Evolutionary conservation across 768 basidiomycete genomes (phyloP).

Genomic region (Suillus subaureus): DNA sequence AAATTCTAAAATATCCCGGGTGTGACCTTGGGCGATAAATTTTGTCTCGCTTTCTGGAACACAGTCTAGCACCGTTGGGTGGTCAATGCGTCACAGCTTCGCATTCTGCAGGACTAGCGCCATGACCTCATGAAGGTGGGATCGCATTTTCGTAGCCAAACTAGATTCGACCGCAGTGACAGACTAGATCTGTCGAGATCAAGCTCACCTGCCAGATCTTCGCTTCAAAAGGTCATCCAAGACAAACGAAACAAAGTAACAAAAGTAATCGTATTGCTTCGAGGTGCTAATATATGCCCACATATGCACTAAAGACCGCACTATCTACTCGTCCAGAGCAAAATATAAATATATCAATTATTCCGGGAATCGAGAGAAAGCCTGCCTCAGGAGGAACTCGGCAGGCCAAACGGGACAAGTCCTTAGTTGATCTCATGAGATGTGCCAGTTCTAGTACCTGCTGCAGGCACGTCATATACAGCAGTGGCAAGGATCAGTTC

Average conservation of each 20-base stretch:
- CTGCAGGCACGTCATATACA: neutral
- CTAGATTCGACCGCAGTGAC: neutral
- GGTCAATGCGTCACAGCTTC: neutral
- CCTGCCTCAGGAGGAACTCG: neutral
- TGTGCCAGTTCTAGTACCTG: neutral
- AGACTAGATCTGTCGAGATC: neutral
- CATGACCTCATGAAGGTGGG: neutral
- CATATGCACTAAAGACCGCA: neutral
- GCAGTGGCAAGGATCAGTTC: neutral
- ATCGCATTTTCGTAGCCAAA: neutral
- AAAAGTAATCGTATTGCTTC: neutral
- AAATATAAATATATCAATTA: neutral
- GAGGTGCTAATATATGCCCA: neutral
- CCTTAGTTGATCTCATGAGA: neutral
- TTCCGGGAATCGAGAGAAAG: neutral
- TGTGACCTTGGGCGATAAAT: neutral
- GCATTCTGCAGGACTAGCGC: neutral
- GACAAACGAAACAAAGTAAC: neutral
- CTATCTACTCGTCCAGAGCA: neutral
- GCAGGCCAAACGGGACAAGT: neutral
- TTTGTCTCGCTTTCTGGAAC: neutral
- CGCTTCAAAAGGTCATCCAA: neutral
- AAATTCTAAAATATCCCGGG: neutral
- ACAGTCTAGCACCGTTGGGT: too few species aligned
- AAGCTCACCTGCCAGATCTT: neutral